A percentile compares a stretch with the other conserved stretches of the same genome.
These are phyloP conservation scores for Fusarium dlaminii DNA, from an alignment of 2,329 filamentous ascomycete species.

Conservation along the genomic window DNA sequence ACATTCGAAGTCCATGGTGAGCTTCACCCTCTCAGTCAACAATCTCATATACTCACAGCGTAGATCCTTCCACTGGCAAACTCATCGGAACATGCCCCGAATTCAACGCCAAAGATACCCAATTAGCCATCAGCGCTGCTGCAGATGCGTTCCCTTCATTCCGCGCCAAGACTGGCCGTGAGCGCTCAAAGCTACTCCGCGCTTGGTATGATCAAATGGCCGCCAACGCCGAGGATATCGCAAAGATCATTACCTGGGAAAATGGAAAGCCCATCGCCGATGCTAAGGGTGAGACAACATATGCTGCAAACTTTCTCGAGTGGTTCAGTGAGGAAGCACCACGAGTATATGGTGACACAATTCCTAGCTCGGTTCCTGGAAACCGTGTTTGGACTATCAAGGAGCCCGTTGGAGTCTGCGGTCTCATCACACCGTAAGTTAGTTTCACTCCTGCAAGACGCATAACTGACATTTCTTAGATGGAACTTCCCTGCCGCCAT, in stretches of 20 bases:
- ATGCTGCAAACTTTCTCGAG: conserved; percentile 79
- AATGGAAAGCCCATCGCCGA: conserved; percentile 87
- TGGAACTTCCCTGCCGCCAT: conserved; percentile 90
- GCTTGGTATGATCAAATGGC: conserved; percentile 85
- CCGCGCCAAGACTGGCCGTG: conserved; percentile 75
- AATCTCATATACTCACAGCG: conserved; percentile 2
- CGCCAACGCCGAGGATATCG: conserved; percentile 82
- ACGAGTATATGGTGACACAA: conserved; percentile 77
- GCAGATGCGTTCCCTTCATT: conserved; percentile 77
- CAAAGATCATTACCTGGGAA: conserved; percentile 86
- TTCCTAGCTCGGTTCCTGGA: conserved; percentile 73
- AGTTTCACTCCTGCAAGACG: neutral
- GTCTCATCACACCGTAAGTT: conserved; percentile 76
- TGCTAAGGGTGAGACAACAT: conserved; percentile 75
- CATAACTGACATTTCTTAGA: conserved; percentile 43
- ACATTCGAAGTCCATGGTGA: conserved; percentile 86
- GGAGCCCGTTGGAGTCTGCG: conserved; percentile 86
- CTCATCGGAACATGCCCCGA: conserved; percentile 87
- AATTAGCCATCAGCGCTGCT: conserved; percentile 85
- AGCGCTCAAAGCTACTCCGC: conserved; percentile 77
- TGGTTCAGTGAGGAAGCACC: conserved; percentile 87
- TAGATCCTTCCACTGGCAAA: conserved; percentile 84
- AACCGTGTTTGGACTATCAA: conserved; percentile 83
- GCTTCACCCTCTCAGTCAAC: conserved; percentile 1
- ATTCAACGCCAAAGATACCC: conserved; percentile 80